These are phyloP conservation scores for Xylariales sp. DNA, from an alignment of 2,329 filamentous ascomycete species.

Conservation along the genomic window DNA sequence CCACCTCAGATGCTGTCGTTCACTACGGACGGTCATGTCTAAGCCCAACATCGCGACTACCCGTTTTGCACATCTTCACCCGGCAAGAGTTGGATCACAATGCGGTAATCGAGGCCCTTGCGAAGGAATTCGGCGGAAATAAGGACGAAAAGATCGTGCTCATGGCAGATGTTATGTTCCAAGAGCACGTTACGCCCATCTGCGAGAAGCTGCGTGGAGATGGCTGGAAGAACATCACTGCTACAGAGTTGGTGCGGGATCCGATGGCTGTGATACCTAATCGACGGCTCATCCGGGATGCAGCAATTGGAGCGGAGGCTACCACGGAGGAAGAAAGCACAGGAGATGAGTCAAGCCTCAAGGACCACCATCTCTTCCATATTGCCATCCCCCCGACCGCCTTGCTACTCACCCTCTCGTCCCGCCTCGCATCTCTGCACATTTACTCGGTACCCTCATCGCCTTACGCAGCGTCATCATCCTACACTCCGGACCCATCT, in stretches of 20 bases:
- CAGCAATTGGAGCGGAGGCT: no score
- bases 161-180: constrained; percentile 87
- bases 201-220: constrained; percentile 44
- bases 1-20: constrained; percentile 83
- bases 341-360: constrained; percentile 37
- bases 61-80: constrained; percentile 90
- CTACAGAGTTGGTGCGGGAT: constrained; percentile 70
- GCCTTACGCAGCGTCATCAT: constrained; percentile 41
- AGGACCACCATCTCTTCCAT: constrained; percentile 75
- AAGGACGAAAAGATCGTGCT: constrained; percentile 64
- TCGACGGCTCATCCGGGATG: constrained; percentile 60
- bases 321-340: constrained; percentile 34
- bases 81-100: constrained; percentile 62
- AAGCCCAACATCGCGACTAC: constrained; percentile 80
- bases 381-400: constrained; percentile 76
- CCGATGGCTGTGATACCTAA: constrained; percentile 82
- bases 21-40: constrained; percentile 93
- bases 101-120: constrained; percentile 57
- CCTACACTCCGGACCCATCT: constrained; percentile 34
- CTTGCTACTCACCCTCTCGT: constrained; percentile 81
- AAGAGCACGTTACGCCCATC: constrained; percentile 65
- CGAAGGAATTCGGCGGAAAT: constrained; percentile 62
- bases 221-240: constrained; percentile 69
- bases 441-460: constrained; percentile 62
- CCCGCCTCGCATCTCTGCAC: constrained; percentile 72